A percentile compares a stretch with the other conserved stretches of the same genome.
phyloP scores from a whole-genome alignment of 169 alveolate genomes.

The Plasmodium relictum region DNA sequence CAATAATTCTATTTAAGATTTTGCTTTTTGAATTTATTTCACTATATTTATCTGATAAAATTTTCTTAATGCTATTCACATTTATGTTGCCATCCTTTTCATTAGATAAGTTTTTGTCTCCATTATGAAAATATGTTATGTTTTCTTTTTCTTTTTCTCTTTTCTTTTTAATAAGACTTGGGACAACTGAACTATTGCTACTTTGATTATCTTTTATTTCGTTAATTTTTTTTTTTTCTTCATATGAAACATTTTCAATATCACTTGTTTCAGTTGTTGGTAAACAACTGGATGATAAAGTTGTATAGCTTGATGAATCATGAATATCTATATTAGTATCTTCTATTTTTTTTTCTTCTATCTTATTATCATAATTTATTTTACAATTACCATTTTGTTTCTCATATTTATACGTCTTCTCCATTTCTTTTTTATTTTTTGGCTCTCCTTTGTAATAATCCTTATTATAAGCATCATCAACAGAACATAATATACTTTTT shows the following conservation, averaged over 20 bases:
- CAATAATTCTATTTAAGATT: constrained; percentile 7
- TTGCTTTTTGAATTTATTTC: not conserved
- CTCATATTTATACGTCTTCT: not conserved
- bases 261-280: constrained; percentile 49
- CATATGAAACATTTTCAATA: not conserved
- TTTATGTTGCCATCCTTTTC: not conserved
- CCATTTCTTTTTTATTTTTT: not conserved
- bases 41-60: not conserved
- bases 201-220: not conserved
- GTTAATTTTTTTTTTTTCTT: constrained; percentile 4
- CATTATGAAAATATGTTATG: not conserved
- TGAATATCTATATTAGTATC: not conserved
- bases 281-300: constrained; percentile 23
- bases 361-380: not conserved
- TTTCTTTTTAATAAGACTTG: not conserved
- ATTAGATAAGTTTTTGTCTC: not conserved
- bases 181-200: not conserved
- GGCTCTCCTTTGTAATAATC: not conserved
- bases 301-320: constrained; percentile 12
- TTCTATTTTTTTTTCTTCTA: constrained; percentile 1
- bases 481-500: not conserved
- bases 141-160: not conserved
- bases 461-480: not conserved
- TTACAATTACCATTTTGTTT: not conserved
- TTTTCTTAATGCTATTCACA: not conserved